phyloP scores from a whole-genome alignment of 257 asterid genomes.

The Nicotiana tabacum region DNA sequence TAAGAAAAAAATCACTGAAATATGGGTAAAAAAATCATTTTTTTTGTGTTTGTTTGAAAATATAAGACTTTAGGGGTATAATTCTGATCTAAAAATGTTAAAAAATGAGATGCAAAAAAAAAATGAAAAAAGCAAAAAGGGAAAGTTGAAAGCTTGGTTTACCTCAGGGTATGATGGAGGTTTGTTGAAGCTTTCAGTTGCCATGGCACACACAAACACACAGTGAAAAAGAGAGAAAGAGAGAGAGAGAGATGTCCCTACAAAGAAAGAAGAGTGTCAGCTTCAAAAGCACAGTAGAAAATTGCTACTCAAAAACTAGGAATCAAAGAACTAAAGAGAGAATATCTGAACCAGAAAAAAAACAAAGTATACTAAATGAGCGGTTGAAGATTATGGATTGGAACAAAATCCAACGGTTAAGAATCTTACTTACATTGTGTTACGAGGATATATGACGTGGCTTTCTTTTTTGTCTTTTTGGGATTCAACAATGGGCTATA shows the following conservation, averaged over 20 bases:
- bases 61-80: too few relatives aligned
- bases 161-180: conserved; percentile 70
- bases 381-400: conserved; percentile 9
- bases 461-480: neutral
- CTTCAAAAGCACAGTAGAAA: conserved; percentile 9
- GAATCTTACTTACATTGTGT: neutral
- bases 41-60: too few relatives aligned
- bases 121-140: neutral
- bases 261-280: neutral
- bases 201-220: conserved; percentile 31
- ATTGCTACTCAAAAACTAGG: neutral
- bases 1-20: neutral
- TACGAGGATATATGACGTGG: conserved; percentile 29
- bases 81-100: neutral
- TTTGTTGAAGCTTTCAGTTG: conserved; percentile 47
- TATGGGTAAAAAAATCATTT: neutral
- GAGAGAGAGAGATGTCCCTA: conserved; percentile 8
- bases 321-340: neutral
- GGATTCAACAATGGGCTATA: too few relatives aligned
- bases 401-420: neutral
- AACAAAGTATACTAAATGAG: neutral
- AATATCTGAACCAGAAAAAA: neutral
- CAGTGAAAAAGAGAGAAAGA: neutral
- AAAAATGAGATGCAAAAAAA: neutral
- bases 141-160: neutral